Base-by-base conservation (phyloP, 140 eudicot species). In the Cichorium intybus region DNA sequence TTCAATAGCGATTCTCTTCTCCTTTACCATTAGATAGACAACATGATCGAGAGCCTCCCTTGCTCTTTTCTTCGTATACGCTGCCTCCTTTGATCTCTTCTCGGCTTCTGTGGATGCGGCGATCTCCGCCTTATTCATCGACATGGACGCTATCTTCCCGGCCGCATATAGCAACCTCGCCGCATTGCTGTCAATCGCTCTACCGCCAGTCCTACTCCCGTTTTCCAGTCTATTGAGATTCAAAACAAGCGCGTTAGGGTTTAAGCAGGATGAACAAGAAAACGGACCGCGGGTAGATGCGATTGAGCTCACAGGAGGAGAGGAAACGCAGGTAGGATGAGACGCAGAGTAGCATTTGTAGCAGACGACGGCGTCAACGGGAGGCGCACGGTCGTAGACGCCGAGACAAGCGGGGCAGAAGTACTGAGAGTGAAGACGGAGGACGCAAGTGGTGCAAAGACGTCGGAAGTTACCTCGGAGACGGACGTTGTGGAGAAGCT, bases 381-480 rank as follows among this genome's bases (percentile, higher is more conserved):
- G 65, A 2, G 73, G 74, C 3, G 68, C 5, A 4, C 74, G 78
- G 26, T 81, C 82, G 87, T 81, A 82, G 31, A 88, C 81, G 53
- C 50, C 61, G 79, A 88, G 86, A 64, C 98, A 92, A 4, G 85
- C 64, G 4, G 99, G 96, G 74, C 99, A 92, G 74, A 88, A 92
- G 17, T 76, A 72, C 15, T 76, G 91, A 2, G 89, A 73, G 82
- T 92, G 83, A 72, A 79, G 87, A 21, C 95, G 90, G 66, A 92
- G 95, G 63, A 88, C 95, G 55, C 99, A 92, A 31, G 85, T 45
- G 58, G 95, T 85, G 79, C 99, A 92, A 46, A 92, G 90, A 3
- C 91, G 89, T 9, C 87, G 95, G 77, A 81, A 86, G 68, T 66
- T 68, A 10, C 96, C 87, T 1, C 95, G 89, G 81, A 75, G 80